phyloP scores from a whole-genome alignment of 108 stramenopile species.

The Nannochloropsis oceanica region DNA sequence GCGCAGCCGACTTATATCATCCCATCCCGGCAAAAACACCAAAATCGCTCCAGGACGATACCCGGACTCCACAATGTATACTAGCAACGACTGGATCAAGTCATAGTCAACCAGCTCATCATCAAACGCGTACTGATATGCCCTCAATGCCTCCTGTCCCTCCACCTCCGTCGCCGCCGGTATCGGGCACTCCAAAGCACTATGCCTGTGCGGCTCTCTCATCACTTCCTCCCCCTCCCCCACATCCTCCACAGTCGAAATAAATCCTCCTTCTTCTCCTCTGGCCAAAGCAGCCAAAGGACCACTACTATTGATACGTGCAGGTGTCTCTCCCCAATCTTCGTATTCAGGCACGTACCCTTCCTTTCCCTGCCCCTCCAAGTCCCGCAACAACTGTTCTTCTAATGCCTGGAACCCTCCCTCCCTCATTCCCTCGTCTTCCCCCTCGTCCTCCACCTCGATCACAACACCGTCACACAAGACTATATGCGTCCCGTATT shows the following conservation, averaged over 20 bases:
- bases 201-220: neutral
- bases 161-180: neutral
- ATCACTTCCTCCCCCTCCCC: neutral
- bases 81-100: conserved; percentile 25
- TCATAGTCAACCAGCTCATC: conserved; percentile 30
- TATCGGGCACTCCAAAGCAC: neutral
- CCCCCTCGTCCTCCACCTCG: neutral
- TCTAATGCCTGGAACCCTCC: conserved; percentile 1
- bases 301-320: neutral
- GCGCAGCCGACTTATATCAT: conserved; percentile 27
- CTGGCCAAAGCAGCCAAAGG: neutral
- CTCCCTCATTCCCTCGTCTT: neutral
- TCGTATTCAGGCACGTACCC: neutral
- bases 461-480: conserved; percentile 24
- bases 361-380: conserved; percentile 15
- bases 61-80: conserved; percentile 19
- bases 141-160: neutral
- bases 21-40: conserved; percentile 40
- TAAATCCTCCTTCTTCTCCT: neutral
- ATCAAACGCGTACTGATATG: conserved; percentile 24
- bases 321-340: neutral
- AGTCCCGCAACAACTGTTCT: neutral
- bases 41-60: conserved; percentile 34
- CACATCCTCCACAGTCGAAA: neutral
- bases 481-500: conserved; percentile 36